phyloP scores from a whole-genome alignment of 805 yeast species.

The Saccharomycodes ludwigii region DNA sequence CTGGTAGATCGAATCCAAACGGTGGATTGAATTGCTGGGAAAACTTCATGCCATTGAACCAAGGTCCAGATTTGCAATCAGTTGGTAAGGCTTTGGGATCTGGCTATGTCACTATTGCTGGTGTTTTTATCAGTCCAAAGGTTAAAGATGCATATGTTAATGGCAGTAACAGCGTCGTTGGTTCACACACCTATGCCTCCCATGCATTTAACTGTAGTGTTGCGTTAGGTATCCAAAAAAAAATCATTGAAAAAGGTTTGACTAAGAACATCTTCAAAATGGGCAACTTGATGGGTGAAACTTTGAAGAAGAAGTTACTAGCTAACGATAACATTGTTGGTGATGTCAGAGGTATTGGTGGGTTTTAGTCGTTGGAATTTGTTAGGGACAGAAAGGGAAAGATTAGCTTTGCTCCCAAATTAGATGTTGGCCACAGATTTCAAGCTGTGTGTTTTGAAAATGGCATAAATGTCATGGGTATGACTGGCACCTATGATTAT shows the following conservation, averaged over 20 bases:
- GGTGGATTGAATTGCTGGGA: conserved; percentile 39
- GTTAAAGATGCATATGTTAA: conserved; percentile 25
- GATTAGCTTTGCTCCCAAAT: conserved; percentile 30
- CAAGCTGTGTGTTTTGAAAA: conserved; percentile 27
- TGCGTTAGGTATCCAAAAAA: conserved; percentile 34
- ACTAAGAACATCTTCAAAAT: conserved; percentile 30
- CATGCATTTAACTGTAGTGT: conserved; percentile 36
- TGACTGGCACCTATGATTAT: conserved; percentile 30
- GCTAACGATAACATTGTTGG: conserved; percentile 32
- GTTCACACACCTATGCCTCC: conserved; percentile 40
- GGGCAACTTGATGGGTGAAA: conserved; percentile 32
- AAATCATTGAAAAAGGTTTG: conserved; percentile 22
- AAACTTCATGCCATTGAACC: conserved; percentile 26
- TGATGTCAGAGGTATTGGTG: conserved; percentile 52
- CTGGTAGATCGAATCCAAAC: conserved; percentile 32
- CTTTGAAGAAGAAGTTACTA: conserved; percentile 24
- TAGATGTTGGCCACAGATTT: conserved; percentile 26
- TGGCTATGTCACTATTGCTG: conserved; percentile 38
- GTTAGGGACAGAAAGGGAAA: conserved; percentile 43
- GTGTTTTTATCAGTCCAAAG: conserved; percentile 30
- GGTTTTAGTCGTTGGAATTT: conserved; percentile 46
- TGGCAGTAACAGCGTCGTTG: conserved; percentile 30
- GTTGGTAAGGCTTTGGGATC: conserved; percentile 39
- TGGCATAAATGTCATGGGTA: conserved; percentile 37
- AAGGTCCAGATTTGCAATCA: conserved; percentile 35